Base-by-base conservation (phyloP, 2,329 filamentous ascomycete species). In the Fusarium udum region DNA sequence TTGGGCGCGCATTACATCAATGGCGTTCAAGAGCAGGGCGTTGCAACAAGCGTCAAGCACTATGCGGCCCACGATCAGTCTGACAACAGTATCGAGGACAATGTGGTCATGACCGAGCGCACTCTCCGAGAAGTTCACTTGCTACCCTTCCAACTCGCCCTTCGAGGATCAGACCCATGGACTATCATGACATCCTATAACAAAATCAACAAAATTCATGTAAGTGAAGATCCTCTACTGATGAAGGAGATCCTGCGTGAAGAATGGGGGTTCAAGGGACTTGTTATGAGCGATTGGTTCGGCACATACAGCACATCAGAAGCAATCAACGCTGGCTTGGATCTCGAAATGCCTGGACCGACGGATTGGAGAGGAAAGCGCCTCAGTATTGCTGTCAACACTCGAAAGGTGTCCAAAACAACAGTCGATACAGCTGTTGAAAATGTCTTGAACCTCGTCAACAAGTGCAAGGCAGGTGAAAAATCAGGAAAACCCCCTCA, bases 21-120 rank as follows among this genome's bases (percentile, higher is more conserved):
- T 34, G 83, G 83, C 6, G 80, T 84, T 8, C 82, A 85, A 63
- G 79, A 80, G 5, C 79, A 77, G 15, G 82, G 82, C 1, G 79
- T 85, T 20, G 79, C 79, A 24, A 82, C 82, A 1, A 83, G 81
- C 4, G 82, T 84, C 42, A 85, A 85, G 73, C 83, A 85, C 55
- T 85, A 83, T 70, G 80, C 82, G 2, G 83, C 82, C 43, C 84
- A 84, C 64, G 83, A 85, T 40, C 77, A 79, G 56, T 79, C 79
- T 4, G 76, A 71, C 11, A 74, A 76, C 34, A 71, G 77, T 15
- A 72, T 79, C 11, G 74, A 77, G 16, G 75, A 77, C 18, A 72
- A 71, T 10, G 67, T 74, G 7, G 48, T 69, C 1, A 75, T 74
- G 69, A 75, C 72, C 0, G 64, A 72, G 34, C 63, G 75, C 4